These are phyloP conservation scores for Trametes sanguinea DNA, from an alignment of 768 basidiomycete genomes.

Conservation along the genomic window DNA sequence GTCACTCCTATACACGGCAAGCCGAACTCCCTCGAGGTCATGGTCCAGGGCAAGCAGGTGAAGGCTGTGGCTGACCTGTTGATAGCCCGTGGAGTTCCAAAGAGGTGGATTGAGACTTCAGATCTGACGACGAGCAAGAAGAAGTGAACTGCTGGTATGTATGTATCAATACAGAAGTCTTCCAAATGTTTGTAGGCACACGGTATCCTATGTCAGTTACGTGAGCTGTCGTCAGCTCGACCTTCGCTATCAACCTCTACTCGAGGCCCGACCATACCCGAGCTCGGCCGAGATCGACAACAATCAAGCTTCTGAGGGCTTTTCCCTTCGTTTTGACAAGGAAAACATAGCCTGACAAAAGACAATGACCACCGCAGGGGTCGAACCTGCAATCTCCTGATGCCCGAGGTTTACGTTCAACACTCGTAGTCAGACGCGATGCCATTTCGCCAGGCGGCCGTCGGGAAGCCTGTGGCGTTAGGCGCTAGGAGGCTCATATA, in stretches of 20 bases:
- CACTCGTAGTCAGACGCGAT: conserved; percentile 33
- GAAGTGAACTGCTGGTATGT: conserved; percentile 6
- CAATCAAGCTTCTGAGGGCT: neutral
- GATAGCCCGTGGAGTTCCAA: conserved; percentile 70
- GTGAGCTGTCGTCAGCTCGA: neutral
- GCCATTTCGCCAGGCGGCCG: conserved; percentile 24
- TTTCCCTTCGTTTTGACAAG: neutral
- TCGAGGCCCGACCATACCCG: neutral
- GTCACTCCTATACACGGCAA: conserved; percentile 66
- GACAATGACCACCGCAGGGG: neutral
- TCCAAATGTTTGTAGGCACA: neutral
- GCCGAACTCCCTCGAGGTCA: conserved; percentile 61
- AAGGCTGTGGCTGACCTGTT: conserved; percentile 68
- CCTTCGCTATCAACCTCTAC: too few species aligned
- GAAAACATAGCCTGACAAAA: neutral
- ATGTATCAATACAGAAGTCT: neutral
- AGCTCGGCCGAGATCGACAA: neutral
- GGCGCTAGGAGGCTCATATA: too few species aligned
- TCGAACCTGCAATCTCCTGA: neutral
- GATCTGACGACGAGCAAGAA: conserved; percentile 51
- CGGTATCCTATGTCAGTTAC: neutral
- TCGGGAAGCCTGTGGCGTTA: neutral
- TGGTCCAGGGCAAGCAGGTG: conserved; percentile 85
- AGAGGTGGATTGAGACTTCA: conserved; percentile 70
- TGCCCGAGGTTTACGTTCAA: conserved; percentile 35